phyloP scores from a whole-genome alignment of 1,139 yeast species.

The Hemisphaericaspora xylanilytica region DNA sequence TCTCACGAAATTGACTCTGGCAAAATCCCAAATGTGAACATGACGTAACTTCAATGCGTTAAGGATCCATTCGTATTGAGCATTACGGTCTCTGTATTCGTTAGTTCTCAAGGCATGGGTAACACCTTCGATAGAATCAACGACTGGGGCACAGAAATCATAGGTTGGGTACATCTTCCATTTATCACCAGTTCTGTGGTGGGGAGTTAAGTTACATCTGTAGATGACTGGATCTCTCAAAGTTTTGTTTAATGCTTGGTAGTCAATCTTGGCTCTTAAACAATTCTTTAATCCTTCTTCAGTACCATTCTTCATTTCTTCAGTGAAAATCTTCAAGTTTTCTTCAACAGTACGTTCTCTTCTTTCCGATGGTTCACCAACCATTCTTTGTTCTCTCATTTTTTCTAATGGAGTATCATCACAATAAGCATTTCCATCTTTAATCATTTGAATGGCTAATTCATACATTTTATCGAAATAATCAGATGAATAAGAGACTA shows the following conservation, averaged over 20 bases:
- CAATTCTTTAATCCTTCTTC: conserved; percentile 87
- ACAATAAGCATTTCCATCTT: conserved; percentile 94
- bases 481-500: conserved; percentile 83
- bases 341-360: conserved; percentile 92
- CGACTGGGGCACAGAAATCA: conserved; percentile 97
- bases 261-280: conserved; percentile 93
- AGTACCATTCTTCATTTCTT: conserved; percentile 91
- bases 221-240: conserved; percentile 95
- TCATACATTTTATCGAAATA: conserved; percentile 91
- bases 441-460: conserved; percentile 76
- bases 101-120: conserved; percentile 96
- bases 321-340: conserved; percentile 75
- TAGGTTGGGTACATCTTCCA: conserved; percentile 98
- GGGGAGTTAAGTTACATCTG: conserved; percentile 95
- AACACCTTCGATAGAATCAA: conserved; percentile 92
- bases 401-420: conserved; percentile 91
- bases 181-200: conserved; percentile 85
- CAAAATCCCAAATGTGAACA: conserved; percentile 96
- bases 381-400: conserved; percentile 98
- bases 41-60: conserved; percentile 76
- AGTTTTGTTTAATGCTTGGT: conserved; percentile 85
- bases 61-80: conserved; percentile 96
- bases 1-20: conserved; percentile 92
- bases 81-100: conserved; percentile 97
- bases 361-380: conserved; percentile 86